A percentile compares a stretch with the other conserved stretches of the same genome.
These are phyloP conservation scores for Trebouxiophyceae sp. DNA, from an alignment of 163 green algal species.

Conservation along the genomic window DNA sequence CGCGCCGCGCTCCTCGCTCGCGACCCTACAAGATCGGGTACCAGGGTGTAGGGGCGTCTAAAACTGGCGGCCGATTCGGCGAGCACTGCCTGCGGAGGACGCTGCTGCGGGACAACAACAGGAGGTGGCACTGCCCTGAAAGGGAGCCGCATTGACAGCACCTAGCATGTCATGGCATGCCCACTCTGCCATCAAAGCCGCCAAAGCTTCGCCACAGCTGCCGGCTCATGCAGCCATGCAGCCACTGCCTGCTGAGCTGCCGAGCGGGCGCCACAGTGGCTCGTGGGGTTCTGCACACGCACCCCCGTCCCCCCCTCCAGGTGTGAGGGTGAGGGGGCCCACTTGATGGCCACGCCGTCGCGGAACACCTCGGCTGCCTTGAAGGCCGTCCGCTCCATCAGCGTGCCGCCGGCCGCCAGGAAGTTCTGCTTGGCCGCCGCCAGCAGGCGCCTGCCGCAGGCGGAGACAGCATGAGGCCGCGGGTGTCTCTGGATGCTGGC, in stretches of 20 bases:
- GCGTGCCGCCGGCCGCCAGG: slow-evolving; percentile 35
- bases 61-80: too few species aligned
- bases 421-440: slow-evolving; percentile 36
- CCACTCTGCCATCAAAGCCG: background rate
- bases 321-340: background rate
- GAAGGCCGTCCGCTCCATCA: slow-evolving; percentile 54
- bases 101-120: too few species aligned
- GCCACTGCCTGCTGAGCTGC: background rate
- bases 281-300: too few species aligned
- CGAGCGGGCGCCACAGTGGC: background rate
- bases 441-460: slow-evolving; percentile 44
- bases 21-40: too few species aligned
- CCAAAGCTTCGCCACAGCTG: background rate
- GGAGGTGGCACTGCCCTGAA: too few species aligned
- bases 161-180: background rate
- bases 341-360: slow-evolving; percentile 32
- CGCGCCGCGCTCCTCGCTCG: too few species aligned
- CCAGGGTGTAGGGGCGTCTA: too few species aligned
- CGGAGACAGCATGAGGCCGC: too few species aligned
- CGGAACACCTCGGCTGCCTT: slow-evolving; percentile 29
- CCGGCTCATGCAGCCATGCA: background rate
- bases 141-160: background rate
- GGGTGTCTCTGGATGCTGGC: too few species aligned
- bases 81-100: too few species aligned
- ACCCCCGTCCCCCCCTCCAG: too few species aligned